Evolutionary conservation across 106 monocot genomes (phyloP).

Genomic region (Apostasia ramifera): DNA sequence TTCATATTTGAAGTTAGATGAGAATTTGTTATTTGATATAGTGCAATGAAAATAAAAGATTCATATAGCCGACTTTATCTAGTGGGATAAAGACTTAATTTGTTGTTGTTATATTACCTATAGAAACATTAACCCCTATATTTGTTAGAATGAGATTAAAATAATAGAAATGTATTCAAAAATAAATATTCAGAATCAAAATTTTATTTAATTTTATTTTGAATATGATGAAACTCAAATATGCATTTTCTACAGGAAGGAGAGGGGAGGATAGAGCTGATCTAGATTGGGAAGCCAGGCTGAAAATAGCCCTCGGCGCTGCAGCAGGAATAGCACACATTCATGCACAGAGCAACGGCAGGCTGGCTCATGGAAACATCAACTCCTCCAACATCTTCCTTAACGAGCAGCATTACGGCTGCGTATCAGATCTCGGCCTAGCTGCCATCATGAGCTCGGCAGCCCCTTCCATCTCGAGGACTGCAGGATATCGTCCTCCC

Average conservation of each 20-base stretch:
- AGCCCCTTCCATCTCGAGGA: constrained; percentile 21
- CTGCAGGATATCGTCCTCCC: constrained; percentile 43
- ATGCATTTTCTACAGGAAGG: constrained; percentile 20
- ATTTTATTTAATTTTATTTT: too few species aligned
- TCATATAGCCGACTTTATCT: too few species aligned
- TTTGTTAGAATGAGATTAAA: too few species aligned
- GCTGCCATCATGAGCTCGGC: constrained; percentile 28
- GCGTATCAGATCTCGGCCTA: constrained; percentile 46
- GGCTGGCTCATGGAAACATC: constrained; percentile 62
- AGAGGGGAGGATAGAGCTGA: constrained; percentile 34
- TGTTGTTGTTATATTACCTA: too few species aligned
- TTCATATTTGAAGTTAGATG: too few species aligned
- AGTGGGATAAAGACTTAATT: too few species aligned
- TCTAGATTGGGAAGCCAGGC: constrained; percentile 50
- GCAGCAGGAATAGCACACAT: constrained; percentile 46
- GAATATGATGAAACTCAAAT: too few species aligned
- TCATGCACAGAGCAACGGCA: constrained; percentile 33
- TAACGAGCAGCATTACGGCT: constrained; percentile 31
- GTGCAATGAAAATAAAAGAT: too few species aligned
- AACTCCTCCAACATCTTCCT: constrained; percentile 60
- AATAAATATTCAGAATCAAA: too few species aligned
- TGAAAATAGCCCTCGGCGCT: constrained; percentile 46
- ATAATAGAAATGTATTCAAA: too few species aligned
- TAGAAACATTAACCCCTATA: too few species aligned
- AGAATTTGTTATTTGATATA: too few species aligned